Base-by-base conservation (phyloP, 768 basidiomycete genomes). In the Suillus fuscotomentosus region DNA sequence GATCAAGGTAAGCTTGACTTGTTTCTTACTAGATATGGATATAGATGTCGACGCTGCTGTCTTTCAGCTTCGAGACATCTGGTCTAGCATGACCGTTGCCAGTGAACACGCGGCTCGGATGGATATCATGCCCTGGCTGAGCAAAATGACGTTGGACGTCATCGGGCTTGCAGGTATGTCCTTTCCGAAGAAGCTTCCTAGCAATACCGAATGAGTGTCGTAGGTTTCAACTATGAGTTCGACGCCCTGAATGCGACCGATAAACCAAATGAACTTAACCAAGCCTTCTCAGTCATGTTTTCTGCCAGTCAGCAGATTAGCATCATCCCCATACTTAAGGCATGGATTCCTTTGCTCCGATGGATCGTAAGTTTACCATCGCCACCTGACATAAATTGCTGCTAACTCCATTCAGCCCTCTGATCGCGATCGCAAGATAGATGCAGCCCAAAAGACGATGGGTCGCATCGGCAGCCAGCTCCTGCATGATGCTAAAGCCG, bases 21-120 rank as follows among this genome's bases (percentile, higher is more conserved):
- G n/a, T 50, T 48, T 55, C 43, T 55, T 42, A 43, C 11, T 66
- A 69, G 47, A 59, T 68, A 15, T 9, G 7, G 36, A 22, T 69
- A 15, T 9, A 5, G 27, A 22, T 1, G 13, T 34, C 43, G 42
- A n/a, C 41, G 17, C 43, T 7, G 3, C 11, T 47, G 7, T 53
- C 3, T 9, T 22, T 3, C 27, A 86, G 83, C 77, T 87, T n/a
- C 79, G 85, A 48, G 84, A 87, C 62, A 66, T 82, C 54, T 84
- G 80, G 84, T 67, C 66, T 0, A 56, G 68, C 1, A 77, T 83
- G 65, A 74, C 78, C 24, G 62, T 70, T 22, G 71, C 66, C 20
- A 64, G 60, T 7, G 47, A 66, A 17, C 64, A 63, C 0, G 60
- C 66, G 6, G 53, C 66, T 9, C 70, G 70, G 8, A 67, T 80